phyloP scores from a whole-genome alignment of 2,329 filamentous ascomycete genomes.

The Hypoxylon sp. region DNA sequence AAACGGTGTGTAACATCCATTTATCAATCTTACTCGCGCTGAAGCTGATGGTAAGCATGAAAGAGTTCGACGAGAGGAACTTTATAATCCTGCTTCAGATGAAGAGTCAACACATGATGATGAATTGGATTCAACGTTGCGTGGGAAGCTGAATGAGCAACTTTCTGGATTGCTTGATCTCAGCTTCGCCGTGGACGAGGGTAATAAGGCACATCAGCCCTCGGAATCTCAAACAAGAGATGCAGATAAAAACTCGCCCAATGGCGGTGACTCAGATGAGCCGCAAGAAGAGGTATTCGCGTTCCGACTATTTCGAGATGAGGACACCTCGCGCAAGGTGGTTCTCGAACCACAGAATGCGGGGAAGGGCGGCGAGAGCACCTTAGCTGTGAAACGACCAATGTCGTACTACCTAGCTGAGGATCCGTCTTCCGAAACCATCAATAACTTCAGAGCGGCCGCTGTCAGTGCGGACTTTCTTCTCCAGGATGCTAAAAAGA shows the following conservation, averaged over 20 bases:
- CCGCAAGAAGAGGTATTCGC: conserved; percentile 57
- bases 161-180: conserved; percentile 58
- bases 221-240: conserved; percentile 24
- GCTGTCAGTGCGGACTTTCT: conserved; percentile 64
- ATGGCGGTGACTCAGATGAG: conserved; percentile 33
- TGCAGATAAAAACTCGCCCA: conserved; percentile 19
- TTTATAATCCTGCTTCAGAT: conserved; percentile 53
- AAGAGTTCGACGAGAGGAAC: conserved; percentile 65
- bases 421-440: conserved; percentile 49
- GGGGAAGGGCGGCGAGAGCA: conserved; percentile 49
- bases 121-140: conserved; percentile 50
- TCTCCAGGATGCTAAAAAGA: conserved; percentile 51
- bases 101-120: conserved; percentile 45
- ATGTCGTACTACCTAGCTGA: conserved; percentile 59
- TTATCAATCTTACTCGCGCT: conserved; percentile 5
- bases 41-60: conserved; percentile 23
- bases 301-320: conserved; percentile 65
- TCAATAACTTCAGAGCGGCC: conserved; percentile 52
- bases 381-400: conserved; percentile 53
- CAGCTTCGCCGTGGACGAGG: conserved; percentile 39
- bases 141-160: conserved; percentile 57
- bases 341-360: conserved; percentile 54
- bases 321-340: conserved; percentile 57
- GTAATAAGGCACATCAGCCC: conserved; percentile 15
- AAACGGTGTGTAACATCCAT: conserved; percentile 54